Percentiles rank a stretch among this genome's conserved stretches.
Conservation (phyloP, 306 rosid genomes). For the Cicer chorassanicum region DNA sequence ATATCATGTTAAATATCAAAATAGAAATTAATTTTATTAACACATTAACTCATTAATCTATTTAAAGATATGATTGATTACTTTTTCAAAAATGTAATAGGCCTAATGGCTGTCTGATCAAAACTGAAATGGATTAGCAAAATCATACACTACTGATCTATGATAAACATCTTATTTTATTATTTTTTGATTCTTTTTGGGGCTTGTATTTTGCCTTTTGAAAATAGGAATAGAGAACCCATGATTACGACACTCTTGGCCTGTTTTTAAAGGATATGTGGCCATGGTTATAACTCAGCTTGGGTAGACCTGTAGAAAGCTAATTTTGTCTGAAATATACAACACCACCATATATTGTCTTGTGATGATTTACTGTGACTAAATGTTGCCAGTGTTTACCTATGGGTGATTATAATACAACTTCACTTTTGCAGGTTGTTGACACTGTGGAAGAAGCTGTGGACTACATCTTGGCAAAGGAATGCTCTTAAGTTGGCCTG, state of each 20-base stretch:
- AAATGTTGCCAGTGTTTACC: slow-evolving; percentile 11
- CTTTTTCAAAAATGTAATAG: too few relatives aligned
- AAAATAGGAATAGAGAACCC: neutral
- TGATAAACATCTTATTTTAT: slow-evolving; percentile 17
- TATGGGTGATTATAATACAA: slow-evolving; percentile 23
- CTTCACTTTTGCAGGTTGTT: slow-evolving; percentile 64
- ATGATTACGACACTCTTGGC: neutral
- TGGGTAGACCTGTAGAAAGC: neutral
- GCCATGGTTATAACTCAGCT: slow-evolving; percentile 5
- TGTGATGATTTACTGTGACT: neutral
- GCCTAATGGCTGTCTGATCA: slow-evolving; percentile 6
- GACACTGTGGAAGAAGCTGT: slow-evolving; percentile 76
- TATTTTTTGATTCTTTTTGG: neutral
- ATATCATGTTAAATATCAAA: too few relatives aligned
- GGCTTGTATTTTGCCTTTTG: slow-evolving; percentile 4
- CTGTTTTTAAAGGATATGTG: slow-evolving; percentile 12
- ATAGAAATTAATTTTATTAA: too few relatives aligned
- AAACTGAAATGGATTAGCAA: slow-evolving; percentile 7
- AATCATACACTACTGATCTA: neutral
- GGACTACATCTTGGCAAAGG: slow-evolving; percentile 62
- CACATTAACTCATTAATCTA: too few relatives aligned
- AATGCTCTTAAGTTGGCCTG: slow-evolving; percentile 41
- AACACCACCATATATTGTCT: neutral
- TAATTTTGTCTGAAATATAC: slow-evolving; percentile 14
- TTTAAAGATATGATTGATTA: too few relatives aligned